Evolutionary conservation across 805 yeast species (phyloP), one percentile per base, ranked within the genome.

Genomic region (Yarrowia sp.): DNA sequence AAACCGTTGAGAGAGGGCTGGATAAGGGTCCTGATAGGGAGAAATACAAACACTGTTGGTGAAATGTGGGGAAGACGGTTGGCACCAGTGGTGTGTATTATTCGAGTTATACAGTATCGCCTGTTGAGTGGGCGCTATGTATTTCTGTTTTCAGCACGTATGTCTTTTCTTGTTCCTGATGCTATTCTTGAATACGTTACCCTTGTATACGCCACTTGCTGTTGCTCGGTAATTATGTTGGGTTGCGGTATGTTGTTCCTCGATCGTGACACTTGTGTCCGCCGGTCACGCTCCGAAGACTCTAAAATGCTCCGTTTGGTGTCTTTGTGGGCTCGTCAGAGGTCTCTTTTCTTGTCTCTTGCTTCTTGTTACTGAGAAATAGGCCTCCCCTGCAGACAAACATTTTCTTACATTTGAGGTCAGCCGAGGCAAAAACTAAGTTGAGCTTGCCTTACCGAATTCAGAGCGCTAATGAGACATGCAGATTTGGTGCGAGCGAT

Each of bases 361-460:
- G 32, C 32, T 26, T 26, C 32, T 26, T 5, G 7, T 5, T 5
- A 26, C 32, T 26, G 32, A 26, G 32, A 26, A 26, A 26, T 26
- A 26, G 32, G 32, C 32, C 32, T 38, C 12, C 32, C 16, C 5
- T 48, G 53, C 40, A 26, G 43, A 40, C 36, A 19, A 56, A 41
- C 63, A 56, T 56, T 14, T 56, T 56, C 48, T 56, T 56, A 56
- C 63, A 56, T 56, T 56, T 56, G 48, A 26, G 19, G 19, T 12
- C 12, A 14, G 48, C 63, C 63, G 63, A 56, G 63, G 63, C 48
- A 22, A 15, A 41, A 41, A 22, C 35, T 41, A 42, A n/a, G 63
- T 56, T 56, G 32, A 22, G 12, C 40, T 56, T 56, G 48, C 63
- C 63, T 56, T 56, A 15, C 63, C 63, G 63, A 56, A 56, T 56